Conservation (phyloP, 2,329 filamentous ascomycete species). For the Aureobasidium vineae region DNA sequence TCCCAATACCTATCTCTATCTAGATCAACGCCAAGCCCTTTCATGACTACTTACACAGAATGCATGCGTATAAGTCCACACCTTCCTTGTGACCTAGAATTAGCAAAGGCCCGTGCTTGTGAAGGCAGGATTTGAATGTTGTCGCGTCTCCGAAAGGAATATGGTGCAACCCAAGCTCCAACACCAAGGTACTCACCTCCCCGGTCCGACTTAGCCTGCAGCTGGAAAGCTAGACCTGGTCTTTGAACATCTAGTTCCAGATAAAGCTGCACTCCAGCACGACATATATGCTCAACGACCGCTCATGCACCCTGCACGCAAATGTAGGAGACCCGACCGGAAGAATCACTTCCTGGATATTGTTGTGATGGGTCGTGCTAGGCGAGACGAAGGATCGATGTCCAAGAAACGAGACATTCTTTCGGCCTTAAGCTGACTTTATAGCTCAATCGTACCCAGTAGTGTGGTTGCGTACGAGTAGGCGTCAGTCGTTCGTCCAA, state of each 20-base stretch:
- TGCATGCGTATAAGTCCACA: too few species aligned
- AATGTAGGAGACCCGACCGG: neutral
- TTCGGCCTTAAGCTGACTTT: neutral
- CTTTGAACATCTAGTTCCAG: neutral
- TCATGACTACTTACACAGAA: too few species aligned
- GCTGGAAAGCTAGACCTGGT: neutral
- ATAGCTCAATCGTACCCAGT: neutral
- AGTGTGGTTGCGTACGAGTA: neutral
- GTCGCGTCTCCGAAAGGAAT: too few species aligned
- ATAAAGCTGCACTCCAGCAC: neutral
- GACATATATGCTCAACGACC: neutral
- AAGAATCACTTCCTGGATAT: neutral
- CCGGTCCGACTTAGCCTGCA: neutral
- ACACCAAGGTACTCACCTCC: neutral
- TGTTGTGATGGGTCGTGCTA: neutral
- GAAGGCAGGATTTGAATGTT: neutral
- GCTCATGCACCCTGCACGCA: neutral
- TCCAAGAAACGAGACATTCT: neutral
- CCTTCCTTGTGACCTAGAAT: too few species aligned
- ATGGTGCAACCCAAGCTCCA: neutral
- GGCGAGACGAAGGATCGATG: neutral
- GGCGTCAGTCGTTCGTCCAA: neutral
- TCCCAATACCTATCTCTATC: too few species aligned
- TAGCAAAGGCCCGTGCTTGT: too few species aligned
- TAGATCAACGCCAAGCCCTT: too few species aligned